Evolutionary conservation across 495 filamentous ascomycete genomes (phyloP), one percentile per base, ranked within the genome.

Genomic region (Evernia prunastri): DNA sequence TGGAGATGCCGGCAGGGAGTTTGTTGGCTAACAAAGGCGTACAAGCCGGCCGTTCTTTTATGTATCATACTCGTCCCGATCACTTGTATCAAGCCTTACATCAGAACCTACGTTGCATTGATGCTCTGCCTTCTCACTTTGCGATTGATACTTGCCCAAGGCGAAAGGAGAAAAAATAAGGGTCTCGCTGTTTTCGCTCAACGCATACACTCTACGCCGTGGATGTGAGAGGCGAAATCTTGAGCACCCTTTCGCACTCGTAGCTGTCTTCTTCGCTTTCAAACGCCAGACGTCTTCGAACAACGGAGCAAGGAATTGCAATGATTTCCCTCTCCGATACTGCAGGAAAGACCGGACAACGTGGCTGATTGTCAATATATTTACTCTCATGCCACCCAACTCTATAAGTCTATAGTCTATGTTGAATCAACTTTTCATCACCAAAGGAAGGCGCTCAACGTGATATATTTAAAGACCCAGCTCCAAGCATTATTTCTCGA

Each of bases 1-100:
- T 54, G 60, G 53, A 56, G 53, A 47, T 43, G 29, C 54, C 43
- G 53, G 29, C 53, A 42, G 11, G 29, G 53, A 36, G 49, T 45
- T 29, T 51, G 43, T 59, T 64, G 56, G 54, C 53, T 49, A 59
- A 56, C 54, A 57, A 42, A 40, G 56, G 42, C 35, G 31, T 49
- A 40, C 31, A 12, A 49, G 59, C 20, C 10, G 31, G 25, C 59
- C 43, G 15, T 33, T 64, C 45, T 45, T 27, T 47, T 25, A 29
- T 64, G 62, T 64, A 59, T n/a, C 12, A 53, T 39, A 59, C 18
- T 39, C 33, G 36, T 15, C 29, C 12, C 53, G 62, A 39, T 56
- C 36, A 23, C 59, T 35, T 17, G 49, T 64, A 64, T 43, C 25
- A 63, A 56, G 9, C 17, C 20, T 40, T 20, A 17, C 15, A 17